phyloP scores from a whole-genome alignment of 148 eudicot species.

The Camellia japonica region DNA sequence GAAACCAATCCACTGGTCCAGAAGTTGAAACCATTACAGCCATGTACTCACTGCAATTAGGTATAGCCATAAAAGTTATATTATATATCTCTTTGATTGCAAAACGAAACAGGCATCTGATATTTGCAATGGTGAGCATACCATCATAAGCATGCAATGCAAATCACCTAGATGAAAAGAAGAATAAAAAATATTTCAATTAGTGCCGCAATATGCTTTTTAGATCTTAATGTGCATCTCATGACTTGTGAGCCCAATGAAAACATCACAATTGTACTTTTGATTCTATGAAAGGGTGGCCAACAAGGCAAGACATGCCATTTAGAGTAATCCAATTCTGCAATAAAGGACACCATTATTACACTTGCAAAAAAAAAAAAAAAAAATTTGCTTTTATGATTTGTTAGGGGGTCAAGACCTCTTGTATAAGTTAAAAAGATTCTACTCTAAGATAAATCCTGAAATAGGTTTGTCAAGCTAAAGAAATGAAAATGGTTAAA shows the following conservation, averaged over 20 bases:
- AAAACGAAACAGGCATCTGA: background rate
- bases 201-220: background rate
- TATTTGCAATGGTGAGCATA: background rate
- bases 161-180: background rate
- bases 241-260: background rate
- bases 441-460: background rate
- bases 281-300: background rate
- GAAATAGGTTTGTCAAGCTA: too few relatives aligned
- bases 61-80: background rate
- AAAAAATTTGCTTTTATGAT: background rate
- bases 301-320: background rate
- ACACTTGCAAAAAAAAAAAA: background rate
- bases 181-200: background rate
- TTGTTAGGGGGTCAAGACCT: background rate
- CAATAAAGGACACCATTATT: background rate
- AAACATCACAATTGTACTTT: background rate
- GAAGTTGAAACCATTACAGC: background rate
- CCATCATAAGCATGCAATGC: background rate
- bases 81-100: background rate
- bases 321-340: background rate
- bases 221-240: constrained; percentile 13
- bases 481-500: background rate
- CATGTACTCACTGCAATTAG: background rate
- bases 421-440: background rate
- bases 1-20: background rate